These are phyloP conservation scores for Penicillium verhagenii DNA, from an alignment of 495 filamentous ascomycete species.

Conservation along the genomic window DNA sequence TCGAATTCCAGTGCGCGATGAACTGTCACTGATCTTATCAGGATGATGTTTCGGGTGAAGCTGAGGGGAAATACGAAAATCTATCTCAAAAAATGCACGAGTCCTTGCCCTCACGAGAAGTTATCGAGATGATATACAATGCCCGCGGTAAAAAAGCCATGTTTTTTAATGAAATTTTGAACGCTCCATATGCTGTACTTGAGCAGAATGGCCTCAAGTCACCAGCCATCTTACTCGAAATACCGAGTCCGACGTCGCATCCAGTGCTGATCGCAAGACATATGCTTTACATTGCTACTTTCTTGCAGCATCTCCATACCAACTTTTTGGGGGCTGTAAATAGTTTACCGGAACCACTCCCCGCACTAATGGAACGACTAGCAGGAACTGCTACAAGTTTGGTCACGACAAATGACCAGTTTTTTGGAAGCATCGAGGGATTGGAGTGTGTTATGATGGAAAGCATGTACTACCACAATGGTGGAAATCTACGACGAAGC, in stretches of 20 bases:
- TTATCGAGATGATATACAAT: constrained; percentile 14
- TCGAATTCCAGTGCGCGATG: not conserved
- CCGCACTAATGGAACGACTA: constrained; percentile 20
- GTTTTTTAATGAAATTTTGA: constrained; percentile 6
- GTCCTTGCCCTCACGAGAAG: constrained; percentile 13
- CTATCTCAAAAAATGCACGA: constrained; percentile 10
- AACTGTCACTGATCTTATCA: not conserved
- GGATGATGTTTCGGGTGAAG: not conserved
- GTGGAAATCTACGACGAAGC: constrained; percentile 44
- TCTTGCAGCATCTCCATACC: constrained; percentile 40
- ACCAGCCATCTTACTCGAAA: constrained; percentile 29
- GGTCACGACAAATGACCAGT: constrained; percentile 46
- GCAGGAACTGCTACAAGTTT: constrained; percentile 36
- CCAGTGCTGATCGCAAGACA: constrained; percentile 46
- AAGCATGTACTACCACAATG: constrained; percentile 41
- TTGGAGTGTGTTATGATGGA: constrained; percentile 52
- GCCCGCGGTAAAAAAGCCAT: not conserved
- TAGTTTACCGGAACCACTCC: constrained; percentile 5
- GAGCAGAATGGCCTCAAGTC: constrained; percentile 14
- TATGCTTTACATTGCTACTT: constrained; percentile 43
- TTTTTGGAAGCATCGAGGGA: constrained; percentile 44
- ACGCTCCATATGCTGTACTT: constrained; percentile 12
- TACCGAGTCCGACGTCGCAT: constrained; percentile 37
- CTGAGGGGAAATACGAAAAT: not conserved
- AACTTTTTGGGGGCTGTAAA: constrained; percentile 10